phyloP scores from a whole-genome alignment of 352 stramenopile species.

The Blastocystis sp. region DNA sequence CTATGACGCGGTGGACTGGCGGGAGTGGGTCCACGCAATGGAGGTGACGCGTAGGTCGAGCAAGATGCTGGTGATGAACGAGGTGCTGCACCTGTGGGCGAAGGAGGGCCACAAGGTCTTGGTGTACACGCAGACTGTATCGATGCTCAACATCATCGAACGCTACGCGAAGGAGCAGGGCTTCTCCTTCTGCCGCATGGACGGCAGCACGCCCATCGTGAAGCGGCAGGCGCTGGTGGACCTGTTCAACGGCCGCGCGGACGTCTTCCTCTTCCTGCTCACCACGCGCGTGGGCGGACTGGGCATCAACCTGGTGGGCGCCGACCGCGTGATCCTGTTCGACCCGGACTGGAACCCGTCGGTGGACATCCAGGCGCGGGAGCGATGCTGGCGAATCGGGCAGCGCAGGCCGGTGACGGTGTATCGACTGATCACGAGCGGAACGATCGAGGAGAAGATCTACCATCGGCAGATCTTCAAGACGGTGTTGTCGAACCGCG shows the following conservation, averaged over 20 bases:
- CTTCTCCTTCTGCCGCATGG: slow-evolving; percentile 88
- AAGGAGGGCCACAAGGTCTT: slow-evolving; percentile 90
- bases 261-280: slow-evolving; percentile 81
- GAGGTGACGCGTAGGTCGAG: slow-evolving; percentile 77
- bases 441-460: slow-evolving; percentile 99
- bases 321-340: slow-evolving; percentile 92
- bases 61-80: slow-evolving; percentile 92
- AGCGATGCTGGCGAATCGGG: slow-evolving; percentile 92
- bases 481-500: slow-evolving; percentile 91
- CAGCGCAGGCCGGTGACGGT: slow-evolving; percentile 82
- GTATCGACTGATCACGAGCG: slow-evolving; percentile 88
- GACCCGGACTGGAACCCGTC: slow-evolving; percentile 98
- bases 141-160: slow-evolving; percentile 96
- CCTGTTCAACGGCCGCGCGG: slow-evolving; percentile 87
- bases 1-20: slow-evolving; percentile 34
- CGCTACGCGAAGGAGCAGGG: slow-evolving; percentile 80
- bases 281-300: slow-evolving; percentile 89
- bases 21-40: slow-evolving; percentile 70
- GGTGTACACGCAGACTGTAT: slow-evolving; percentile 91
- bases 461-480: slow-evolving; percentile 99
- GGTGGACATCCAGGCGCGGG: slow-evolving; percentile 83
- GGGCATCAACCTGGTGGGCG: slow-evolving; percentile 90
- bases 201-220: slow-evolving; percentile 90
- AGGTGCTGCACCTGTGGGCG: slow-evolving; percentile 90
- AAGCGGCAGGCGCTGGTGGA: slow-evolving; percentile 89